phyloP scores from a whole-genome alignment of 2,329 filamentous ascomycete species.

The Curvularia hawaiiensis region DNA sequence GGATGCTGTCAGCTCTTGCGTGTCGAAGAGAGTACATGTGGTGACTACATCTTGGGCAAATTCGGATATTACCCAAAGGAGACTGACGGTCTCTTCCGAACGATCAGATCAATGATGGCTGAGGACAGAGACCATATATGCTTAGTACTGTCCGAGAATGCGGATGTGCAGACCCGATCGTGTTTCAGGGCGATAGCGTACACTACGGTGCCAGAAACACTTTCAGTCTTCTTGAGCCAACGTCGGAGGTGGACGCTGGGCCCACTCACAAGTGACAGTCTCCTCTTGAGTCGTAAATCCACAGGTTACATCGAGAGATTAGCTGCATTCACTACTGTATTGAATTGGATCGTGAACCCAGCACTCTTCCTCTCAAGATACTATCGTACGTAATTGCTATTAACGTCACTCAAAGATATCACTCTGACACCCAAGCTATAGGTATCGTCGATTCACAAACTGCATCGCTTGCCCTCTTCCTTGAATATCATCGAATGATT shows the following conservation, averaged over 20 bases:
- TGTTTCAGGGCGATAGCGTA: slow-evolving; percentile 8
- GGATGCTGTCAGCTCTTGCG: slow-evolving; percentile 10
- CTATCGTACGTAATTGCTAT: slow-evolving; percentile 3
- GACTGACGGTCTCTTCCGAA: slow-evolving; percentile 11
- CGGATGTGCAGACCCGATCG: slow-evolving; percentile 7
- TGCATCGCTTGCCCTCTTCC: background rate
- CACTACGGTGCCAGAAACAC: background rate
- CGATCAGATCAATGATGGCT: slow-evolving; percentile 10
- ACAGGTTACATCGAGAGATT: slow-evolving; percentile 9
- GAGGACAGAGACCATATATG: slow-evolving; percentile 14
- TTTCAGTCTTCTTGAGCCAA: slow-evolving; percentile 12
- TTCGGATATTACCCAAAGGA: slow-evolving; percentile 7
- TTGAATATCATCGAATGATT: slow-evolving; percentile 3
- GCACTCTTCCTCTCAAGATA: slow-evolving; percentile 4
- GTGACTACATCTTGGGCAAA: slow-evolving; percentile 7
- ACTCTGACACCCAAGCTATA: background rate
- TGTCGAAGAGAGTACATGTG: slow-evolving; percentile 3
- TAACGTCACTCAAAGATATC: background rate
- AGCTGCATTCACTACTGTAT: slow-evolving; percentile 4
- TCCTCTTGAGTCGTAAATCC: slow-evolving; percentile 6
- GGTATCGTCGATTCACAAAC: background rate
- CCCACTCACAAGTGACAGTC: slow-evolving; percentile 9
- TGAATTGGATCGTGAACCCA: slow-evolving; percentile 6
- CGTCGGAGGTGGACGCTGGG: slow-evolving; percentile 11
- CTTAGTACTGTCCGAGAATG: slow-evolving; percentile 7